A percentile compares a stretch with the other conserved stretches of the same genome.
Conservation (phyloP, 768 basidiomycete species). For the Tulasnella sp. region DNA sequence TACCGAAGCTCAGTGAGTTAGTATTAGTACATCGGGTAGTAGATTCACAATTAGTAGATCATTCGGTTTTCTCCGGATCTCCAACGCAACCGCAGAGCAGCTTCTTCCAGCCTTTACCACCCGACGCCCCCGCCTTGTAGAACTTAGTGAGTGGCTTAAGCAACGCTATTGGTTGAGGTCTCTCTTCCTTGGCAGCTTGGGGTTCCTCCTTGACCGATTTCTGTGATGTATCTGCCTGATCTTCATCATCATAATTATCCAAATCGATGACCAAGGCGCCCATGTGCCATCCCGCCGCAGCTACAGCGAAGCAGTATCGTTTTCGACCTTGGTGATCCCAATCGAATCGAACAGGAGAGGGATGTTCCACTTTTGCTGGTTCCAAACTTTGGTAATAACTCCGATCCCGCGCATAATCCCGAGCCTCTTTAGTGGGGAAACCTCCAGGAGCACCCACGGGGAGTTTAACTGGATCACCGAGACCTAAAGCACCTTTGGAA, state of each 20-base stretch:
- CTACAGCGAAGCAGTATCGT: slow-evolving; percentile 64
- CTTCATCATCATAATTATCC: slow-evolving; percentile 26
- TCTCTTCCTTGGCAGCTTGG: too few species aligned
- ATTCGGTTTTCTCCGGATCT: too few species aligned
- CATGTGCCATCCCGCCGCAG: slow-evolving; percentile 85
- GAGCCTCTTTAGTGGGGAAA: slow-evolving; percentile 31
- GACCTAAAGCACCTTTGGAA: slow-evolving; percentile 69
- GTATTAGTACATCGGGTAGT: too few species aligned
- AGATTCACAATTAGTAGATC: too few species aligned
- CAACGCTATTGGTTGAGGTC: too few species aligned
- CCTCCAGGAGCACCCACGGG: slow-evolving; percentile 47
- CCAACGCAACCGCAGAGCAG: too few species aligned
- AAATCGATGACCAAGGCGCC: slow-evolving; percentile 81
- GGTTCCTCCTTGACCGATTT: too few species aligned
- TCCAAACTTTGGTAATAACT: slow-evolving; percentile 2
- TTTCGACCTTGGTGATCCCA: slow-evolving; percentile 33
- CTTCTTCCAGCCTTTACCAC: too few species aligned
- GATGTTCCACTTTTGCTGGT: slow-evolving; percentile 40
- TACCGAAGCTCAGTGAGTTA: too few species aligned
- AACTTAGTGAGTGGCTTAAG: too few species aligned
- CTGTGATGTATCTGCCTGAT: too few species aligned
- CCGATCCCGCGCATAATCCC: slow-evolving; percentile 21
- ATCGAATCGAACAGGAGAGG: slow-evolving; percentile 63
- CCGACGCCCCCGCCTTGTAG: too few species aligned
- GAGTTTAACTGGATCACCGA: slow-evolving; percentile 57